Base-by-base conservation (phyloP, 208 protist species). In the Trypanosoma platydactyli region DNA sequence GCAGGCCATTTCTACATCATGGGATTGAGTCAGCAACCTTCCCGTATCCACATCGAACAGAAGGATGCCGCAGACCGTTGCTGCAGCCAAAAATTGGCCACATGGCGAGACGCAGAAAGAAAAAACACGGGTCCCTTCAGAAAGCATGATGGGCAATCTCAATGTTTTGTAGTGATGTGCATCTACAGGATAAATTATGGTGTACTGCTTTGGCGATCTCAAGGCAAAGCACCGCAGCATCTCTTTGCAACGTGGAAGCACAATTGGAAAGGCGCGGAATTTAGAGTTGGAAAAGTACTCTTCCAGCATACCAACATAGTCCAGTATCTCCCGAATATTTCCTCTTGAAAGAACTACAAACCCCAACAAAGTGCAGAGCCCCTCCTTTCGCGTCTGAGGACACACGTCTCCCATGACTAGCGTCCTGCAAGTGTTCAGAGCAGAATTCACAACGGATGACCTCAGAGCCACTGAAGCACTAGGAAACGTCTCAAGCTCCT, bases 61-160 rank as follows among this genome's bases (percentile, higher is more conserved):
- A 27, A 72, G 61, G 7, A 91, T 53, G 3, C 71, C 68, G 25
- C 68, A 71, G 57, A 68, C 50, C 5, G 83, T 86, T 20, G 83
- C 87, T 5, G 79, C 66, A 24, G 84, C 80, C 42, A 95, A 69
- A 22, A 80, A 69, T 27, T 72, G 59, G 6, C 77, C 73, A 58
- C 83, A 81, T n/a, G 79, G 79, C 51, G 80, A 90, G 20, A 94
- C 81, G 69, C 86, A 91, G 55, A 95, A 91, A 44, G 71, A 79
- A 62, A 80, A 69, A 64, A 89, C 79, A 25, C 64, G 76, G 11
- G 65, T 71, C n/a, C 80, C 83, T 61, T 95, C 86, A 30, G 77
- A 62, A 0, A 95, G 65, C 71, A 79, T 66, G 24, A 90, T 57
- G 51, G 75, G 68, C 50, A 92, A 68, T 54, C 67, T 75, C 22